phyloP scores from a whole-genome alignment of 2,329 filamentous ascomycete genomes.

The Thermothelomyces thermophilus region DNA sequence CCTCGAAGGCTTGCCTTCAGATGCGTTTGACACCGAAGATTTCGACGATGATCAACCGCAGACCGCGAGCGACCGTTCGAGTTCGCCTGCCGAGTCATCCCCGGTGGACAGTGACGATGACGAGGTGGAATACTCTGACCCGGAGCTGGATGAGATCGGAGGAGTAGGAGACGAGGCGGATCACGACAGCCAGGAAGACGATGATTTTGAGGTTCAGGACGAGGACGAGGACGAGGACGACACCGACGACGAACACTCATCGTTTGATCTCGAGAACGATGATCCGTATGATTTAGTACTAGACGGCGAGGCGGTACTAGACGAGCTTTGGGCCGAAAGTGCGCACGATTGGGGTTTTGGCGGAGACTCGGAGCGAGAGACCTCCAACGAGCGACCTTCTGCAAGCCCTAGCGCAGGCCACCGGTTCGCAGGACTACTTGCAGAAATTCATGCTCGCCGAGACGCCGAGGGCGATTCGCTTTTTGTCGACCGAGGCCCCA shows the following conservation, averaged over 20 bases:
- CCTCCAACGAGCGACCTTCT: not conserved
- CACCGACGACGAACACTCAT: not conserved
- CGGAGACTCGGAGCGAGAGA: not conserved
- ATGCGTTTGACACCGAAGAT: constrained; percentile 6
- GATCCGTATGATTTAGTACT: not conserved
- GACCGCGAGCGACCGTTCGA: constrained; percentile 1
- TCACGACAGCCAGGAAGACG: not conserved
- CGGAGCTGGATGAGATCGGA: not conserved
- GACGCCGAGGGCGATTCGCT: not conserved
- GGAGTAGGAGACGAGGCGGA: not conserved
- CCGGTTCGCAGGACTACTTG: not conserved
- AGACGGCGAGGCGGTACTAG: not conserved
- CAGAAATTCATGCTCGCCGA: not conserved
- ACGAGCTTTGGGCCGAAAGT: too few relatives aligned
- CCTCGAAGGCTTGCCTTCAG: constrained; percentile 1
- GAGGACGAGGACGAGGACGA: not conserved
- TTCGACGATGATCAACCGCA: constrained; percentile 1
- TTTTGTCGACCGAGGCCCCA: not conserved
- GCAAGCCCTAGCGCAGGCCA: not conserved
- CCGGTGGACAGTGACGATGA: not conserved
- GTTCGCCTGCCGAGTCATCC: constrained; percentile 2
- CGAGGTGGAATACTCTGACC: not conserved
- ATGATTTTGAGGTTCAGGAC: not conserved
- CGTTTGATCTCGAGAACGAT: too few relatives aligned
- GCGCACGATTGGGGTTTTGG: not conserved